Base-by-base conservation (phyloP, 169 alveolate genomes). In the Theileria orientalis region DNA sequence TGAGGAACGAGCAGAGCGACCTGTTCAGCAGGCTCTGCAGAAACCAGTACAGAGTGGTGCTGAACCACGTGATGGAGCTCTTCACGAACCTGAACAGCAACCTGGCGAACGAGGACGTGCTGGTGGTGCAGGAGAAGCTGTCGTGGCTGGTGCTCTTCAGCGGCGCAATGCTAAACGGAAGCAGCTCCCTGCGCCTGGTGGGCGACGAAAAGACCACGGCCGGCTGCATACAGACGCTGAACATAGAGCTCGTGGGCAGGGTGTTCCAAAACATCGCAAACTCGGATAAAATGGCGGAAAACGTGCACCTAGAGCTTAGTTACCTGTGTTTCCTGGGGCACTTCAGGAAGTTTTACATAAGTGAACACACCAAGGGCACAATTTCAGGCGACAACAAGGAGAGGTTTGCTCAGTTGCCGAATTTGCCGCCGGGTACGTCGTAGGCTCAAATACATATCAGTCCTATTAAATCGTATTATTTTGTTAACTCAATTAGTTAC, bases 261-360 rank as follows among this genome's bases (percentile, higher is more conserved):
- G 94, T 91, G 44, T 91, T 91, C 49, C 76, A 85, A 37, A 72
- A 88, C 68, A 84, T 90, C 82, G 90, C 77, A 47, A 78, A 76
- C 37, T 85, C 92, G 37, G 95, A 85, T 52, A 47, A 42, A 23
- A 59, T 42, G 85, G 80, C 70, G 29, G 93, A 82, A 40, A 70
- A 90, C 54, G 94, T 89, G 44, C 74, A 83, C 30, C 88, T 95
- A 29, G 98, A 95, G 76, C 83, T 93, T 83, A 74, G 90, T 14
- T 92, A 91, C 78, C 88, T 95, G 42, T 92, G 93, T 74, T 95
- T 95, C 87, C 76, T 95, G 85, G 97, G 94, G 52, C 95, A 94
- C 77, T 95, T 95, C 77, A 90, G 96, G 47, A 95, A 95, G 91
- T 93, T 95, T 9, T 92, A 85, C 61, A 91, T 94, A 33, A 95